These are phyloP conservation scores for Candida lessepsii DNA, from an alignment of 805 yeast genomes.

Conservation along the genomic window DNA sequence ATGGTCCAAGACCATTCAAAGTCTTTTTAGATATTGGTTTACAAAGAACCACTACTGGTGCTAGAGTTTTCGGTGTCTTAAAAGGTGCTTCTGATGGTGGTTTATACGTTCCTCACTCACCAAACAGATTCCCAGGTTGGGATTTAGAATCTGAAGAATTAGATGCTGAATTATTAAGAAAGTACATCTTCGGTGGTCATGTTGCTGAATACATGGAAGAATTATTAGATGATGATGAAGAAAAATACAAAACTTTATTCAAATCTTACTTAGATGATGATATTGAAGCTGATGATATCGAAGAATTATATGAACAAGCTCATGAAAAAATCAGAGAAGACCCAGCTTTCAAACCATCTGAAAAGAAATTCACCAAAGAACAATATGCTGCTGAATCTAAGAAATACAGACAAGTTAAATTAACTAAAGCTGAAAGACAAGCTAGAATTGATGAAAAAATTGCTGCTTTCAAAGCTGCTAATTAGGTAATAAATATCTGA, in stretches of 20 bases:
- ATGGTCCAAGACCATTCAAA: slow-evolving; percentile 99
- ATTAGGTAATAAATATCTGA: slow-evolving; percentile 27
- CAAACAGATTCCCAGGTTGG: slow-evolving; percentile 99
- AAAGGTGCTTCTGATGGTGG: slow-evolving; percentile 99
- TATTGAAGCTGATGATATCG: slow-evolving; percentile 94
- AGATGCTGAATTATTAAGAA: slow-evolving; percentile 95
- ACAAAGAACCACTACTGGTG: slow-evolving; percentile 99
- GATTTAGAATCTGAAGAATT: slow-evolving; percentile 98
- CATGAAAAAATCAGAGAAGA: slow-evolving; percentile 95
- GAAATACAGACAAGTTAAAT: slow-evolving; percentile 85
- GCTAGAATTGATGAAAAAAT: slow-evolving; percentile 91
- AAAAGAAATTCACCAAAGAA: slow-evolving; percentile 92
- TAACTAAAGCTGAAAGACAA: slow-evolving; percentile 87
- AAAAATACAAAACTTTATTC: slow-evolving; percentile 95
- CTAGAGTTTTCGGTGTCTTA: slow-evolving; percentile 98
- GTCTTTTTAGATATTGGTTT: slow-evolving; percentile 98
- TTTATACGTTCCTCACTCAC: slow-evolving; percentile 97
- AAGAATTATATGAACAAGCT: slow-evolving; percentile 93
- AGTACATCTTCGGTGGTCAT: slow-evolving; percentile 99
- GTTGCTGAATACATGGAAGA: slow-evolving; percentile 99
- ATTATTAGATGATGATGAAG: slow-evolving; percentile 99
- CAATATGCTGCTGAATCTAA: slow-evolving; percentile 96
- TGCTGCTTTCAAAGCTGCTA: slow-evolving; percentile 75
- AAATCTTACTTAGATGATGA: slow-evolving; percentile 95
- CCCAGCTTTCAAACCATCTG: slow-evolving; percentile 87